Base-by-base conservation (phyloP, 1,284 basidiomycete species). In the Puccinia sorghi region DNA sequence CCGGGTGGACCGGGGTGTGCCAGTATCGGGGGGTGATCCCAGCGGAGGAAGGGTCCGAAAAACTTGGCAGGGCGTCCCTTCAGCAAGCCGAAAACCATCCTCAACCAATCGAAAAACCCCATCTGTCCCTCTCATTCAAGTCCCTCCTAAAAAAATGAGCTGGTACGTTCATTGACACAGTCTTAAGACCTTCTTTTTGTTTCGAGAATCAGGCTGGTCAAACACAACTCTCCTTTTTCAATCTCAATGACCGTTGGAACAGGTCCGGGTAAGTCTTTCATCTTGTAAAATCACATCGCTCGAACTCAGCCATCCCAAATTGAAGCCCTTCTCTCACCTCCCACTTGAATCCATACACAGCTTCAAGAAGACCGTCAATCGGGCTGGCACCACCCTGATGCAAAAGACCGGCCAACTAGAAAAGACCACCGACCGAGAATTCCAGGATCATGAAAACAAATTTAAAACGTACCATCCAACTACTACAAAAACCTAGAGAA, bases 381-480 rank as follows among this genome's bases (percentile, higher is more conserved):
- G 94, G 80, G 93, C 93, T 70, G 93, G 93, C 72, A 98, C 95
- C 32, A 93, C 93, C 82, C 87, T 91, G 82, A 89, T 95, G 85
- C 93, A 96, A 87, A 96, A 96, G 89, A 97, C 95, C 0, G 95
- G 95, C 80, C 94, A 98, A 86, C 92, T 99, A 79, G 96, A 99
- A 84, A 88, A 93, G 43, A 99, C 96, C 0, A 89, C 97, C 39
- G 96, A 99, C 86, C 87, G 92, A 78, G 94, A 97, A 84, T 99
- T 97, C 84, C 88, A 91, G 43, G 92, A 96, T 80, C 94, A 97
- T 85, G 93, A 97, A 84, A 89, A 90, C 69, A 93, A 93, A 84
- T 99, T 91, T 87, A 90, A 90, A 86, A 89, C 88, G 91, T 94
- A 86, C 85, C 43, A 12, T 50, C 32, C 43, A 25, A 32, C 32